These are phyloP conservation scores for Aspergillus sclerotioniger DNA, from an alignment of 495 filamentous ascomycete genomes.

Conservation along the genomic window DNA sequence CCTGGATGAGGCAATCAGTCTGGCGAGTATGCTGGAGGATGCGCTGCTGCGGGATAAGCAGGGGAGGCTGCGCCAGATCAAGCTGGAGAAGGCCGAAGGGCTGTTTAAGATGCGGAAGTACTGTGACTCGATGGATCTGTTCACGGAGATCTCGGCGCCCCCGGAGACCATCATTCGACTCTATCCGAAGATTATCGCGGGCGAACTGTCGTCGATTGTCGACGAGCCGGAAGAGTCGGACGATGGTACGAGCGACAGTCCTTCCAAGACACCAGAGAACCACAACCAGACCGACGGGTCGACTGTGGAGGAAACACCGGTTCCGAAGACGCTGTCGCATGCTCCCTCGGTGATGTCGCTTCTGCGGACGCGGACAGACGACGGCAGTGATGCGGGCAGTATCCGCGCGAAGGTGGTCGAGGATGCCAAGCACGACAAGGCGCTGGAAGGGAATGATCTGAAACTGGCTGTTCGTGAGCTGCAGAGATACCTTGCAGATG, in stretches of 20 bases:
- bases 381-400: conserved; percentile 46
- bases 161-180: conserved; percentile 84
- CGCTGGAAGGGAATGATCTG: conserved; percentile 75
- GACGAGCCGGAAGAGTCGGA: conserved; percentile 54
- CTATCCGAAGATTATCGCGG: conserved; percentile 81
- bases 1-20: conserved; percentile 89
- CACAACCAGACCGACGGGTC: conserved; percentile 13
- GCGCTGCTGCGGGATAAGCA: conserved; percentile 82
- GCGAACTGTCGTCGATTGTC: conserved; percentile 63
- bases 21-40: conserved; percentile 87
- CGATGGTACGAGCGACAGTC: conserved; percentile 21
- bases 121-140: conserved; percentile 84
- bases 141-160: conserved; percentile 82
- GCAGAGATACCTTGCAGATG: conserved; percentile 79
- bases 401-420: conserved; percentile 35
- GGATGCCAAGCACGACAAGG: conserved; percentile 23
- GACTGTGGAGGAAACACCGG: conserved; percentile 20
- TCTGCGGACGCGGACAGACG: conserved; percentile 36
- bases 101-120: conserved; percentile 83
- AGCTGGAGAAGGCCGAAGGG: conserved; percentile 84
- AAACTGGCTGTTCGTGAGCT: conserved; percentile 76
- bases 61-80: conserved; percentile 73
- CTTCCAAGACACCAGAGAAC: conserved; percentile 22
- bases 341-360: conserved; percentile 63
- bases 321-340: conserved; percentile 24